Conservation (phyloP, 768 basidiomycete genomes). For the Fomitopsis serialis region DNA sequence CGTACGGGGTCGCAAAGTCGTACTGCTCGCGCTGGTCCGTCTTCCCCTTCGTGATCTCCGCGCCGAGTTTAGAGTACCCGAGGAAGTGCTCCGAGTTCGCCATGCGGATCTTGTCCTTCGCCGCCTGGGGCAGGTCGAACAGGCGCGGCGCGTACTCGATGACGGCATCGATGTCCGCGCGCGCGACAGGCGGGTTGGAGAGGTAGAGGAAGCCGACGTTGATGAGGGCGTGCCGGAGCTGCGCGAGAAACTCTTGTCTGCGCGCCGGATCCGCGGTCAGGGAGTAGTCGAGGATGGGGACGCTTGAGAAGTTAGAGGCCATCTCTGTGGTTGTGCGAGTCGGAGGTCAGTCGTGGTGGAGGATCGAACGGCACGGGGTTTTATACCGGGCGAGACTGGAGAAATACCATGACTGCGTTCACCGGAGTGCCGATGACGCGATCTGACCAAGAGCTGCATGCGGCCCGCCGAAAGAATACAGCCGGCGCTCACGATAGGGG, state of each 20-base stretch:
- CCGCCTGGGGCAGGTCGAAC: conserved; percentile 65
- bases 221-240: conserved; percentile 68
- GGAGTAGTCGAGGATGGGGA: conserved; percentile 70
- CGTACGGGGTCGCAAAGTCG: conserved; percentile 69
- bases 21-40: conserved; percentile 77
- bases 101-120: conserved; percentile 72
- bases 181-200: conserved; percentile 53
- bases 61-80: conserved; percentile 68
- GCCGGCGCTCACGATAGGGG: too few species aligned
- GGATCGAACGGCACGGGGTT: too few species aligned
- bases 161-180: conserved; percentile 41
- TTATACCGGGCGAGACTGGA: too few species aligned
- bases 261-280: conserved; percentile 35
- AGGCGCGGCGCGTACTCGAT: conserved; percentile 59
- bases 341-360: too few species aligned
- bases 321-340: conserved; percentile 1
- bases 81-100: conserved; percentile 72
- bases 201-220: conserved; percentile 83
- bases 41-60: conserved; percentile 69
- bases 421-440: not conserved
- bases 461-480: too few species aligned
- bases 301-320: conserved; percentile 43
- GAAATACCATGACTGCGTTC: not conserved
- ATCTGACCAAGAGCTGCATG: not conserved
- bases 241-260: conserved; percentile 50